Evolutionary conservation across 768 basidiomycete genomes (phyloP).

Genomic region (Mycena chlorophos): DNA sequence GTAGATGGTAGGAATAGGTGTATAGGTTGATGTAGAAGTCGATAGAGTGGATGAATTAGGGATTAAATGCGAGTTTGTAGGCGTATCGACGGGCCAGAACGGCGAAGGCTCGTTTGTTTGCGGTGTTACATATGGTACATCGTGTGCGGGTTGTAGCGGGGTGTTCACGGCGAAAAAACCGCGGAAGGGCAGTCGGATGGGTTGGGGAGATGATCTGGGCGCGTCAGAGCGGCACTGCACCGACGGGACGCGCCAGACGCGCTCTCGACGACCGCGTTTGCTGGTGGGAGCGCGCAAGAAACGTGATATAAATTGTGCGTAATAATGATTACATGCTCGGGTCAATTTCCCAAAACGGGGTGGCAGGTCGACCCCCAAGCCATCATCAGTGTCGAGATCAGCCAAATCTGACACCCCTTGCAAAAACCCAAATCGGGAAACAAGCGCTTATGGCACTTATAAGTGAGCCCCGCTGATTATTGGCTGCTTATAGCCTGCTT

Average conservation of each 20-base stretch:
- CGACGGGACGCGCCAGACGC: background rate
- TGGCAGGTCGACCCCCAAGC: background rate
- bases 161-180: background rate
- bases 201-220: background rate
- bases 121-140: constrained; percentile 3
- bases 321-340: background rate
- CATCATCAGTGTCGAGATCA: background rate
- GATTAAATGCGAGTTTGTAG: background rate
- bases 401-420: background rate
- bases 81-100: background rate
- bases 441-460: too few species aligned
- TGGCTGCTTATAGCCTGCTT: too few species aligned
- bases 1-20: background rate
- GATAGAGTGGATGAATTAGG: background rate
- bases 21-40: background rate
- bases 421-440: too few species aligned
- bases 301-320: background rate
- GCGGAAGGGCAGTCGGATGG: background rate
- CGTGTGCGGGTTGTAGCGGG: background rate
- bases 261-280: background rate
- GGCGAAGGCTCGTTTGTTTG: background rate
- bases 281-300: background rate
- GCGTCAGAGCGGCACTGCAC: background rate
- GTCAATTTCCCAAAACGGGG: background rate
- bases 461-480: too few species aligned